Evolutionary conservation across 1,139 yeast genomes (phyloP), one percentile per base, ranked within the genome.

Genomic region (Nakaseomyces glabratus): DNA sequence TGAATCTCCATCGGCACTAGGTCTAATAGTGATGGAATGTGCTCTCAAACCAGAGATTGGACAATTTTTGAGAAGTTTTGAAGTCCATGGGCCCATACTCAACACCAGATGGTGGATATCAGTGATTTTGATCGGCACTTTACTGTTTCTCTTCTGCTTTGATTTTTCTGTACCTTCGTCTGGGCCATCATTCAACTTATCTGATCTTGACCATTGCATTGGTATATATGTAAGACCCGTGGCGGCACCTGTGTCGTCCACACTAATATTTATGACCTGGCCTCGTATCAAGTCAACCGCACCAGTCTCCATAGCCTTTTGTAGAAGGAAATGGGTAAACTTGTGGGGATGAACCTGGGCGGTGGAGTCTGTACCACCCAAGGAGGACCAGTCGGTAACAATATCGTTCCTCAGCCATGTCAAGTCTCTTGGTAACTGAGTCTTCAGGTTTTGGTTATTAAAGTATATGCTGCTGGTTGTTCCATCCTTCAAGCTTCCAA

Each of bases 291-390:
- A 64, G 47, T 82, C 93, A 13, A 86, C 82, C n/a, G 85, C 76
- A 2, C 93, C 95, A 2, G 80, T 63, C 48, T 82, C 88, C 42
- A 82, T 73, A 21, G 95, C 94, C 55, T 82, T 81, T 46, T 76
- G 73, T 44, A 90, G 64, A 9, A 90, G 66, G 51, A 72, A 81
- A 38, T 79, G 82, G 19, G 97, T 88, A 58, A 90, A 88, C 55
- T 81, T 80, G 62, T 82, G 85, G 2, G 98, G 98, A 56, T 90
- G 97, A 8, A 90, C 95, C 60, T 90, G 98, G 0, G 96, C 97
- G 1, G 97, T 88, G 9, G 94, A 78, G 43, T 81, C 90, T 20
- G 75, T 71, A 11, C 82, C 93, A 20, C 98, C 97, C 36, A 90
- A 62, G 6, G 76, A 71, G 7, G 88, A 76, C 76, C 94, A 86